Conservation (phyloP, 164 flowering plant genomes). For the Hamamelis virginiana region DNA sequence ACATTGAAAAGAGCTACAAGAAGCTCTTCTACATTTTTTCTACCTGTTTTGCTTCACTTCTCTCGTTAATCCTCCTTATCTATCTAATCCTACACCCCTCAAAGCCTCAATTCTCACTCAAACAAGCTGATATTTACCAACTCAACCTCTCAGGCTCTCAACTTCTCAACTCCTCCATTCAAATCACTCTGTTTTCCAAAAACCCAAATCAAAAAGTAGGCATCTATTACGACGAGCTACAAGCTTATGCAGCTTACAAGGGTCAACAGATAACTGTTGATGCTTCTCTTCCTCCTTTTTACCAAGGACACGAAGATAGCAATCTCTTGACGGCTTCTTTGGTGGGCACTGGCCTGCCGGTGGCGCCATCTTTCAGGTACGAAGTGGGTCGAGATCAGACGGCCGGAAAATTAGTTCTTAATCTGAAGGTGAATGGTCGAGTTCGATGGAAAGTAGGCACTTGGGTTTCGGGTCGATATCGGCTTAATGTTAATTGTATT, state of each 20-base stretch:
- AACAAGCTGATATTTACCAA: slow-evolving; percentile 43
- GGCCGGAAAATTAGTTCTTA: slow-evolving; percentile 41
- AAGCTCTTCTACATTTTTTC: slow-evolving; percentile 42
- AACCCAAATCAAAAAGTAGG: slow-evolving; percentile 62
- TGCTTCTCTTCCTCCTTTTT: slow-evolving; percentile 49
- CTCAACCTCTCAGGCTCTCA: slow-evolving; percentile 48
- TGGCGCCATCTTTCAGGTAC: slow-evolving; percentile 53
- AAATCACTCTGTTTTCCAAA: slow-evolving; percentile 43
- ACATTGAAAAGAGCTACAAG: slow-evolving; percentile 28
- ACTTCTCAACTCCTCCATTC: slow-evolving; percentile 60
- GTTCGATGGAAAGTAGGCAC: slow-evolving; percentile 71
- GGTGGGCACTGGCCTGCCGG: slow-evolving; percentile 46
- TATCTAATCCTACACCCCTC: slow-evolving; percentile 58
- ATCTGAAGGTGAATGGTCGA: slow-evolving; percentile 46
- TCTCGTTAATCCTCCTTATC: slow-evolving; percentile 39
- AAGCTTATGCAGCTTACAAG: slow-evolving; percentile 50
- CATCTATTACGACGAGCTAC: slow-evolving; percentile 55
- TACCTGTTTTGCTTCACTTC: slow-evolving; percentile 28
- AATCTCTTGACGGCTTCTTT: slow-evolving; percentile 42
- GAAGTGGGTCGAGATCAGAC: slow-evolving; percentile 53
- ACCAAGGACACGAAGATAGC: slow-evolving; percentile 47
- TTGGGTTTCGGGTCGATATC: slow-evolving; percentile 60
- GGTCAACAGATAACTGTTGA: slow-evolving; percentile 52
- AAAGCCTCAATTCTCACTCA: slow-evolving; percentile 55
- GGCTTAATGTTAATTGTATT: slow-evolving; percentile 50